Conservation (phyloP, 345 rosid species). For the Pistacia integerrima region DNA sequence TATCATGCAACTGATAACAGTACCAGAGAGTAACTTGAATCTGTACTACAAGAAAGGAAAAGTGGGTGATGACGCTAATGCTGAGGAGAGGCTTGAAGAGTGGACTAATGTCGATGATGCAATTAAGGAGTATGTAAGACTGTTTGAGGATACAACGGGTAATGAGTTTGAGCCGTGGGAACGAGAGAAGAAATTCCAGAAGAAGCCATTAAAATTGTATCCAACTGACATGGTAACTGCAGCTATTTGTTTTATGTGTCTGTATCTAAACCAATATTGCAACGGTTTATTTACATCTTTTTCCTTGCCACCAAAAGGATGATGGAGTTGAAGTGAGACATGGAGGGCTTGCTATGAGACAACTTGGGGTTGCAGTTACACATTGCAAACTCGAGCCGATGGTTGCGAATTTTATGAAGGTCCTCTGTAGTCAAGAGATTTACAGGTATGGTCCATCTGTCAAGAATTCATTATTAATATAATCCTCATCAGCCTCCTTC, state of each 20-base stretch:
- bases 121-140: conserved; percentile 60
- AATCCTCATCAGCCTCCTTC: neutral
- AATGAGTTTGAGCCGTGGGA: conserved; percentile 89
- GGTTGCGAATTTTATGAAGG: conserved; percentile 65
- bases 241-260: neutral
- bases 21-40: conserved; percentile 57
- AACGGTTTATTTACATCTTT: too few species aligned
- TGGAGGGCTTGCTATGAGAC: conserved; percentile 73
- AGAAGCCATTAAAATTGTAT: conserved; percentile 57
- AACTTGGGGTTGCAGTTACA: conserved; percentile 61
- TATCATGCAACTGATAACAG: conserved; percentile 62
- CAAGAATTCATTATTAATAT: neutral
- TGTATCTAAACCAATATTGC: neutral
- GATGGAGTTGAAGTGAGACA: conserved; percentile 71
- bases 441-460: conserved; percentile 42
- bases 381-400: conserved; percentile 70
- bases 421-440: conserved; percentile 71
- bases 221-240: conserved; percentile 75
- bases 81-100: conserved; percentile 73
- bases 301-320: conserved; percentile 40
- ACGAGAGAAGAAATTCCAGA: conserved; percentile 69
- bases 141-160: conserved; percentile 73
- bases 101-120: conserved; percentile 61
- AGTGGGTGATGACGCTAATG: conserved; percentile 61
- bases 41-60: conserved; percentile 74